Conservation (phyloP, 139 green algal species). For the Prasinococcaceae sp. region DNA sequence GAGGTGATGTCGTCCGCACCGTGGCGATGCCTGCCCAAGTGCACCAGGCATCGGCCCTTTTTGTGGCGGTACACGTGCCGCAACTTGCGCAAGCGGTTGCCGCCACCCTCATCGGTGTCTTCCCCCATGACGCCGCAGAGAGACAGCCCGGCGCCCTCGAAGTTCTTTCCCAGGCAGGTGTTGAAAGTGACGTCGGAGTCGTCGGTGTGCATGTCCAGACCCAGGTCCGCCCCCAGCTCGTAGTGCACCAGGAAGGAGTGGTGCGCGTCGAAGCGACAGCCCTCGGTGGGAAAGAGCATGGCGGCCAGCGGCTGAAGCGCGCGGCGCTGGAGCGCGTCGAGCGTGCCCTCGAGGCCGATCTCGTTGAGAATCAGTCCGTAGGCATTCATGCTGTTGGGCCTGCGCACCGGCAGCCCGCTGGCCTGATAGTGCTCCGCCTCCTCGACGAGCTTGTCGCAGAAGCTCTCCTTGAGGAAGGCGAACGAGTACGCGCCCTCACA, state of each 20-base stretch:
- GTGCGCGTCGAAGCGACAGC: conserved; percentile 2
- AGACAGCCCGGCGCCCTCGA: conserved; percentile 5
- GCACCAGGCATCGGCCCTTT: conserved; percentile 8
- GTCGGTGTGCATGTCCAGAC: conserved; percentile 20
- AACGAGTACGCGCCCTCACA: neutral
- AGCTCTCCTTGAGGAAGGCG: neutral
- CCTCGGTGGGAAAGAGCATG: conserved; percentile 1
- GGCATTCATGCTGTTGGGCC: conserved; percentile 13
- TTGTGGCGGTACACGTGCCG: conserved; percentile 3
- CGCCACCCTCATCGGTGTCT: neutral
- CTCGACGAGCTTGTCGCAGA: conserved; percentile 9
- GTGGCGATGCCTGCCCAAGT: conserved; percentile 8
- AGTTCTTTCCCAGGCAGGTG: conserved; percentile 9
- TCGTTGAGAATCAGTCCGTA: conserved; percentile 16
- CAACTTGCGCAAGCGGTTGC: neutral
- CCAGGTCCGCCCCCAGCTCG: conserved; percentile 7
- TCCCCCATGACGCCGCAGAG: conserved; percentile 5
- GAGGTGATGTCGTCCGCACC: conserved; percentile 12
- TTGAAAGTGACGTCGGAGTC: conserved; percentile 16
- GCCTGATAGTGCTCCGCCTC: conserved; percentile 10
- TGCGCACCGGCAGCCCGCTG: conserved; percentile 1
- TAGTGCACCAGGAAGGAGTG: conserved; percentile 17
- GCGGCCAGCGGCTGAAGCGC: neutral
- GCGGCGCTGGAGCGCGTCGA: neutral
- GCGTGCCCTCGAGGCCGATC: conserved; percentile 5